phyloP scores from a whole-genome alignment of 306 rosid genomes.

The Trifolium subterraneum region DNA sequence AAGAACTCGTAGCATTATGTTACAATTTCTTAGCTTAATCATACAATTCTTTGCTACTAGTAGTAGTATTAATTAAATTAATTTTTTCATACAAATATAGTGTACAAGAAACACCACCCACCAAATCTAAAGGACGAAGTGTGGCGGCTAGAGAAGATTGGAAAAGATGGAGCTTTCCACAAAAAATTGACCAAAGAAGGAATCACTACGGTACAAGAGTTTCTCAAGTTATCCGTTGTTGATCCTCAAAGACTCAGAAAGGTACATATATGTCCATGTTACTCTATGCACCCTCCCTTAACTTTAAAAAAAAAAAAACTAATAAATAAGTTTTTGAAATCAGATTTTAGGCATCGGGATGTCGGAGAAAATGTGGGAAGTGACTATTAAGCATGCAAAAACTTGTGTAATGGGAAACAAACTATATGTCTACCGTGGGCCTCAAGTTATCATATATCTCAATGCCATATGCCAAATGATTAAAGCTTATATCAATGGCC shows the following conservation, averaged over 20 bases:
- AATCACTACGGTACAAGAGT: slow-evolving; percentile 74
- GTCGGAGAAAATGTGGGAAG: slow-evolving; percentile 92
- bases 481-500: slow-evolving; percentile 59
- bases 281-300: neutral
- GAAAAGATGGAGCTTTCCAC: slow-evolving; percentile 94
- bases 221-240: slow-evolving; percentile 62
- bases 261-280: slow-evolving; percentile 33
- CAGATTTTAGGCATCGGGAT: slow-evolving; percentile 81
- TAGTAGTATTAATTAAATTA: neutral
- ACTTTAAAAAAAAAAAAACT: neutral
- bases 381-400: slow-evolving; percentile 72
- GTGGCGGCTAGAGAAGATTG: slow-evolving; percentile 95
- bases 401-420: slow-evolving; percentile 68
- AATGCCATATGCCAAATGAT: slow-evolving; percentile 70
- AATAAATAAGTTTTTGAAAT: neutral
- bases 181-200: slow-evolving; percentile 44
- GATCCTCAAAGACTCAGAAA: slow-evolving; percentile 59
- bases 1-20: too few species aligned
- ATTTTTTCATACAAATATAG: slow-evolving; percentile 38
- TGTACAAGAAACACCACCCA: slow-evolving; percentile 94
- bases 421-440: slow-evolving; percentile 43
- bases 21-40: too few species aligned
- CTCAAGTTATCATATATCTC: slow-evolving; percentile 37
- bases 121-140: slow-evolving; percentile 79
- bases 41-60: neutral